Evolutionary conservation across 441 rosid species (phyloP).

Genomic region (Bocquillonia castaneifolia): DNA sequence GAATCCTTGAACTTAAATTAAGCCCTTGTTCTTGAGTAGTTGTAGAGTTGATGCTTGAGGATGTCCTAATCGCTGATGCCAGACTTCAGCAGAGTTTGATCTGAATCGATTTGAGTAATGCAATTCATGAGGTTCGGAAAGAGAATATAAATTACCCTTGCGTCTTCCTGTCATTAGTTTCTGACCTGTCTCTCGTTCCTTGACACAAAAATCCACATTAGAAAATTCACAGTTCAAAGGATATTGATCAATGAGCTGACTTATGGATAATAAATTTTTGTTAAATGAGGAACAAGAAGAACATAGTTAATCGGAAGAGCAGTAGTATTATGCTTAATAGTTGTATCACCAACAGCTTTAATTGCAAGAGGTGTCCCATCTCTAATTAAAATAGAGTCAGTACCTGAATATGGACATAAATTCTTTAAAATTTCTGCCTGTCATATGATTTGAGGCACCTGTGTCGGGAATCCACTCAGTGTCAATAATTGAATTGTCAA

Average conservation of each 20-base stretch:
- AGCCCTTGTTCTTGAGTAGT: not conserved
- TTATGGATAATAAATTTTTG: not conserved
- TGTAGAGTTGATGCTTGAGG: not conserved
- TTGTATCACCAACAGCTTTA: not conserved
- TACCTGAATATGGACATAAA: not conserved
- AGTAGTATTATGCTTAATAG: not conserved
- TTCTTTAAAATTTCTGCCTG: not conserved
- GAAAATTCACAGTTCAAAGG: not conserved
- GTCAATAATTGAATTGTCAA: not conserved
- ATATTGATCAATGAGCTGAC: not conserved
- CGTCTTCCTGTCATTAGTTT: not conserved
- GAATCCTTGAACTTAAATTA: not conserved
- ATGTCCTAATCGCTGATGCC: not conserved
- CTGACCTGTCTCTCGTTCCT: not conserved
- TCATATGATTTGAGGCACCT: constrained; percentile 11
- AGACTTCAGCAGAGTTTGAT: not conserved
- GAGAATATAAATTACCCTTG: not conserved
- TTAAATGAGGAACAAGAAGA: not conserved
- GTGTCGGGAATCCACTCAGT: constrained; percentile 5
- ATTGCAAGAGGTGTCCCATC: not conserved
- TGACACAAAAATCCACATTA: not conserved
- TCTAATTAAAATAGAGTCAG: not conserved
- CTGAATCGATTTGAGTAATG: not conserved
- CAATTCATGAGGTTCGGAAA: not conserved
- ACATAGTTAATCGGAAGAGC: not conserved